Evolutionary conservation across 257 asterid species (phyloP), one percentile per base, ranked within the genome.

Genomic region (Lithospermum erythrorhizon): DNA sequence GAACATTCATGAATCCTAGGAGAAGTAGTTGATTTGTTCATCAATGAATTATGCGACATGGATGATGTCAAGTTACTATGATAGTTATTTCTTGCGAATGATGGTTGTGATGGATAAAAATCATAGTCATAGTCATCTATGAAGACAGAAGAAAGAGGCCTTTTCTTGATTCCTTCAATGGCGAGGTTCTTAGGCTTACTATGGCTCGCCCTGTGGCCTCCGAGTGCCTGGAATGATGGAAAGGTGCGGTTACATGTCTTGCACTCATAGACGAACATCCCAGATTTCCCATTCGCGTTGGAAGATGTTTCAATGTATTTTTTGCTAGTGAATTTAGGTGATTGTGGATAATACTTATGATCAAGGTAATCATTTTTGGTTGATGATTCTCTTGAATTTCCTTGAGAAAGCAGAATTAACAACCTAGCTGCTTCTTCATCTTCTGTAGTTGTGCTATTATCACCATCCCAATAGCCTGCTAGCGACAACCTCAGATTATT

Each of bases 181-280:
- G 72, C 70, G 3, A 70, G 32, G 61, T 61, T 55, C 48, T 72
- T 78, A 8, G 73, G 74, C 62, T 75, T 78, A 52, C 58, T 75
- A 52, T 78, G 83, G 51, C 99, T 87, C 2, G 99, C 94, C 0
- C 97, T 76, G 59, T 93, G 99, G 0, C 99, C 99, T 0, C 99
- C 97, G 5, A 93, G 64, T 8, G 99, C 97, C 75, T 93, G 99
- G 58, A 93, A 93, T 0, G 99, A 89, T 59, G 83, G 67, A 61
- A 89, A 93, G 6, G 85, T 70, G 55, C 80, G 65, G 59, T 69
- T 70, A 22, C 99, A 93, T 4, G 97, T 93, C 61, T 89, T 93
- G 82, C 99, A 89, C 25, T 75, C 84, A 60, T 83, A 93, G 9
- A 75, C 81, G 47, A 76, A 74, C 65, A 72, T 83, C 20, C 69